A percentile compares a stretch with the other conserved stretches of the same genome.
Conservation (phyloP, 2,329 filamentous ascomycete genomes). For the Akanthomyces uredinophilus region DNA sequence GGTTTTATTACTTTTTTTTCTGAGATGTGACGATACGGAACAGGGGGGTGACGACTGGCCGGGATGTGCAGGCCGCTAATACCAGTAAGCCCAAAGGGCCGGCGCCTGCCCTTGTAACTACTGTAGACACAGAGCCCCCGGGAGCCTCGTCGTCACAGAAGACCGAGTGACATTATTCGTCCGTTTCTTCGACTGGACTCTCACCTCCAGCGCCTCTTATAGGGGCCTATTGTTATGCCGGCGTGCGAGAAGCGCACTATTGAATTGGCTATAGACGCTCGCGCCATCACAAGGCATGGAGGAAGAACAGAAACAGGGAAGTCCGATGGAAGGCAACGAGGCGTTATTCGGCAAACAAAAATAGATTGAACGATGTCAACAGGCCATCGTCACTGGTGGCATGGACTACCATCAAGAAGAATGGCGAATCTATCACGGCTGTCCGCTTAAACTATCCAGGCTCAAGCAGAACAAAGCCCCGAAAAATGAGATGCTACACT, state of each 20-base stretch:
- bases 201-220: neutral
- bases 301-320: neutral
- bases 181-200: neutral
- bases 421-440: neutral
- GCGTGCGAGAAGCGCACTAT: constrained; percentile 3
- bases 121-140: neutral
- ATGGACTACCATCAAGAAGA: neutral
- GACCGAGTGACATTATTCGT: constrained; percentile 2
- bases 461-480: too few species aligned
- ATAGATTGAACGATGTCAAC: neutral
- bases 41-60: neutral
- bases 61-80: neutral
- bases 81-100: neutral
- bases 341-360: neutral
- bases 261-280: neutral
- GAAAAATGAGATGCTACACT: neutral
- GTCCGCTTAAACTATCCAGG: too few species aligned
- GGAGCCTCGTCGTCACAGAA: neutral
- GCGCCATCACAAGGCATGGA: neutral
- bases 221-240: neutral
- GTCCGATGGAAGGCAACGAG: neutral
- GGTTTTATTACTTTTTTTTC: neutral
- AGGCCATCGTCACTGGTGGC: neutral
- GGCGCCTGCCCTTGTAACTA: neutral
- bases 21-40: constrained; percentile 13